Base-by-base conservation (phyloP, 73 alveolate genomes). In the Paramecium sexaurelia region DNA sequence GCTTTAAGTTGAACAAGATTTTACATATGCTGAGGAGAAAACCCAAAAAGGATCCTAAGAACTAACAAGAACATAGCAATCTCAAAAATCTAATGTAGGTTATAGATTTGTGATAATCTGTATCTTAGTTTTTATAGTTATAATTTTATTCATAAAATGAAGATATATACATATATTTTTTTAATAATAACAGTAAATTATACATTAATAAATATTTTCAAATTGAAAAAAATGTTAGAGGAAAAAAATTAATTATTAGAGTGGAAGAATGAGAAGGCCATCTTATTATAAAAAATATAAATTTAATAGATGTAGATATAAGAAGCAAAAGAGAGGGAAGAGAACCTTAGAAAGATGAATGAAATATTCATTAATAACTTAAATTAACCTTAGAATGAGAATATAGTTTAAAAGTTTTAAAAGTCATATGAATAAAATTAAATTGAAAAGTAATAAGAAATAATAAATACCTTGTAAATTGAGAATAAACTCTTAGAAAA, bases 181-280 rank as follows among this genome's bases (percentile, higher is more conserved):
- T 5, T 51, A 61, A 32, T 61, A 22, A 29, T 61, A 61, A 61
- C 83, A 61, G 83, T 29, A 61, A 61, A 61, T 26, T 10, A 61
- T 61, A 26, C 9, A 17, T 51, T 51, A 51, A 51, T 51, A 51
- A 17, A 29, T 10, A 61, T 61, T 10, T 61, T 19, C 83, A 61
- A 61, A 22, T 51, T 51, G 67, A 51, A 51, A 51, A 51, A 17
- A 51, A 61, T 61, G 83, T 26, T 26, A 13, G 87, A 73, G 9
- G 87, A 73, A 19, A 27, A 35, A 73, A 27, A 6, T 5, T 36
- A 36, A 73, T 73, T 73, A 33, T 17, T 36, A 11, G 94, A 82
- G 29, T 88, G 94, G 94, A 88, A 69, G 33, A 88, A 88, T 41
- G 94, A 88, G 45, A 88, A 69, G 20, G 94, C 94, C 11, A 68